These are phyloP conservation scores for Paraconiothyrium sp. DNA, from an alignment of 2,329 filamentous ascomycete species.

Conservation along the genomic window DNA sequence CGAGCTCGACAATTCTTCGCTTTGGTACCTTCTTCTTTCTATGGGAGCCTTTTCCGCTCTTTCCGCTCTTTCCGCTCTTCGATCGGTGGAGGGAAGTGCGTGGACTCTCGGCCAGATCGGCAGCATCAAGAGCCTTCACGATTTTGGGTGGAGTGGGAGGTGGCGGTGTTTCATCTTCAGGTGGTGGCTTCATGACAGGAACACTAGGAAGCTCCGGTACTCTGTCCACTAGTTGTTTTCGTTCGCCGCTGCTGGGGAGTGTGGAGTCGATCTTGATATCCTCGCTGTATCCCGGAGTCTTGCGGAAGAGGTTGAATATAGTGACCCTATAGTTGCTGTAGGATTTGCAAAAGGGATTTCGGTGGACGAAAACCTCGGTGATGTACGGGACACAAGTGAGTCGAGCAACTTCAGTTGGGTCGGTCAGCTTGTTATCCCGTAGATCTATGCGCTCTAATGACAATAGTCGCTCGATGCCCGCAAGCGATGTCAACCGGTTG, in stretches of 20 bases:
- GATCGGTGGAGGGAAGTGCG: constrained; percentile 46
- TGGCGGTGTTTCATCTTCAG: constrained; percentile 67
- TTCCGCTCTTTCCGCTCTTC: constrained; percentile 44
- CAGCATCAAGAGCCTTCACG: constrained; percentile 37
- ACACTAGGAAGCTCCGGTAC: constrained; percentile 78
- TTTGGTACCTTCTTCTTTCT: constrained; percentile 67
- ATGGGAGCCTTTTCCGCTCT: constrained; percentile 56
- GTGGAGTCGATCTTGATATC: constrained; percentile 89
- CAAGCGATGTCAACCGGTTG: constrained; percentile 86
- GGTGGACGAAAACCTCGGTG: constrained; percentile 88
- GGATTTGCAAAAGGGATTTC: constrained; percentile 90
- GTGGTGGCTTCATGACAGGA: constrained; percentile 77
- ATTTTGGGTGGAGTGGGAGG: constrained; percentile 69
- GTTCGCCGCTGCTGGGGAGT: constrained; percentile 85
- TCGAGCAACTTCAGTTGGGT: constrained; percentile 88
- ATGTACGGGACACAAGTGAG: constrained; percentile 92
- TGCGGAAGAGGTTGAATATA: constrained; percentile 96
- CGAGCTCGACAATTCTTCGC: constrained; percentile 67
- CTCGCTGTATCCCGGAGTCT: constrained; percentile 86
- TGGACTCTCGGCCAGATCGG: constrained; percentile 29
- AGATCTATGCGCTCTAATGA: constrained; percentile 91
- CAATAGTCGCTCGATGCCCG: constrained; percentile 86
- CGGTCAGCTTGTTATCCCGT: constrained; percentile 88
- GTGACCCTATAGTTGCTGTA: constrained; percentile 85
- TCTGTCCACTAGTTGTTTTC: constrained; percentile 83